Evolutionary conservation across 1,284 basidiomycete species (phyloP).

Genomic region (Boletellus dicymbophilus): DNA sequence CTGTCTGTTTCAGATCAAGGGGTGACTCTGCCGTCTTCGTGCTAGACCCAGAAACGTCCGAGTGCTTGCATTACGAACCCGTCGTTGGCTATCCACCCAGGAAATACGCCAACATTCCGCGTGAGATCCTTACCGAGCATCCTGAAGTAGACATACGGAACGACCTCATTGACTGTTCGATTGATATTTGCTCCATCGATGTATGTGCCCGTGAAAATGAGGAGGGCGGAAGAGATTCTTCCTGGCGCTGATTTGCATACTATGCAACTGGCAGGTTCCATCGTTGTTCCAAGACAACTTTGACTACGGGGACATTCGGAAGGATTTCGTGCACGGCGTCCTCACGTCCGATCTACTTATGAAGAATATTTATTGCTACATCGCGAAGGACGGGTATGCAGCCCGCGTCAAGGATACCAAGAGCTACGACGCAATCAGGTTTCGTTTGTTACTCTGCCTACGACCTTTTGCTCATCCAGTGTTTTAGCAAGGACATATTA

Average conservation of each 20-base stretch:
- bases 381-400: constrained; percentile 85
- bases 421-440: constrained; percentile 89
- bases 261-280: constrained; percentile 66
- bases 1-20: constrained; percentile 50
- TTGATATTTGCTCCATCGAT: constrained; percentile 93
- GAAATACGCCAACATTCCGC: constrained; percentile 60
- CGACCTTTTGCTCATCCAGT: constrained; percentile 2
- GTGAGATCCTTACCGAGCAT: constrained; percentile 68
- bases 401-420: constrained; percentile 88
- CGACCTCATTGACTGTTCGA: constrained; percentile 86
- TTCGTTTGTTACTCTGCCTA: constrained; percentile 10
- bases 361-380: constrained; percentile 92
- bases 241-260: neutral
- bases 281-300: constrained; percentile 99
- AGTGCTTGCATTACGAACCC: constrained; percentile 80
- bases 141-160: constrained; percentile 82
- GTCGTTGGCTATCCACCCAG: constrained; percentile 66
- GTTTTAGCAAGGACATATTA: constrained; percentile 85
- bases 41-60: constrained; percentile 70
- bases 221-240: neutral
- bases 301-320: constrained; percentile 90
- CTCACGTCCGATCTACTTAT: constrained; percentile 94
- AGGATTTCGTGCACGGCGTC: constrained; percentile 96
- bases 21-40: constrained; percentile 77
- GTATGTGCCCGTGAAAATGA: constrained; percentile 42